Evolutionary conservation across 83 land plant species (phyloP), one percentile per base, ranked within the genome.

Genomic region (Larix sibirica): DNA sequence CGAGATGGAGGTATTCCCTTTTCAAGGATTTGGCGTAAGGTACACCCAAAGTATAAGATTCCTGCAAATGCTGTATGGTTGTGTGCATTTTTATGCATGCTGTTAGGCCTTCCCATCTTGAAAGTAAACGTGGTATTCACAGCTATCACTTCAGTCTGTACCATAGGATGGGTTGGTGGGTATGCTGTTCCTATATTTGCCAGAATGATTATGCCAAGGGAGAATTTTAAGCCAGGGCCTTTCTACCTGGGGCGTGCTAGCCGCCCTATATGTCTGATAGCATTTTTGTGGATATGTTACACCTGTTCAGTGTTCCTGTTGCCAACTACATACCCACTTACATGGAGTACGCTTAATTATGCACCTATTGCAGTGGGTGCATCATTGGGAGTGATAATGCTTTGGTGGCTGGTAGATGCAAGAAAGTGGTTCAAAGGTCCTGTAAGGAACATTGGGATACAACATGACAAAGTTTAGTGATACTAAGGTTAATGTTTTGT

Each of bases 141-240:
- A 18, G 97, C 98, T 23, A 94, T 96, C 79, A 94, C 97, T 17
- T 96, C 98, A 24, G 86, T 96, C 9, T 91, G 95, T 80, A 96
- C 98, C 0, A 92, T 96, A 23, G 98, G 98, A 8, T 96, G 97
- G 98, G 97, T 96, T 13, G 98, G 98, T 4, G 97, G 98, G 10
- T 96, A 96, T 79, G 98, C 98, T 36, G 97, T 96, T 54, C 98
- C 98, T 17, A 96, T 96, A 26, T 92, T 96, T 67, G 93, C 94
- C 23, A 92, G 98, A 79, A 90, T 96, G 95, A 85, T 94, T 21
- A 96, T 96, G 87, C 74, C 63, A 7, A 84, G 76, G 80, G 83
- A 85, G 77, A 87, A 90, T 23, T 96, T 96, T 85, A 88, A 86
- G 14, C 90, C 94, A 1, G 96, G 97, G 16, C 95, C 96, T 3